Evolutionary conservation across 257 asterid genomes (phyloP), one percentile per base, ranked within the genome.

Genomic region (Nicotiana sylvestris): DNA sequence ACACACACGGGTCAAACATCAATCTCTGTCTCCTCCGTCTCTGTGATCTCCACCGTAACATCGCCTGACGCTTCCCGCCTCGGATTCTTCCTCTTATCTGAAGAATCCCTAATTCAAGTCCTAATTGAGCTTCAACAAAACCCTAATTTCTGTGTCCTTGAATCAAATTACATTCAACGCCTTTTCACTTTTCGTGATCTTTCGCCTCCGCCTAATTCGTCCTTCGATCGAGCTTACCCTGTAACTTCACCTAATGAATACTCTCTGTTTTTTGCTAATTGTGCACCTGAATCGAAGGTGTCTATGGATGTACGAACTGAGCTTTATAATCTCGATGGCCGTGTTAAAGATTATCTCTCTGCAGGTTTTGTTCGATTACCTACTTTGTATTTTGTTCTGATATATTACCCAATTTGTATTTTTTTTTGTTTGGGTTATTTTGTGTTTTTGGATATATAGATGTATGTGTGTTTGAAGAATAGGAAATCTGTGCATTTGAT

Each of bases 251-350:
- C 99, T 1, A 92, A 93, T 68, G 99, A 96, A 69, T 93, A 96
- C 61, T 93, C 98, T 8, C 90, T 96, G 3, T 94, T 96, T 80
- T 96, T 94, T 86, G 98, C 99, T 25, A 96, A 94, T 62, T 96
- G 99, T 66, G 98, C 93, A 0, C 97, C 97, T 1, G 97, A 96
- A 85, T 91, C 98, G 1, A 81, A 89, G n/a, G 98, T 96, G 56
- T 83, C 98, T 76, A 94, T 96, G 99, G 83, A 87, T 12, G 99
- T 96, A 4, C 88, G 88, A 13, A 96, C 98, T 10, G 99, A 94
- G 89, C 93, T 96, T 32, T 96, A 90, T 81, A 94, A 96, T 83
- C 85, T 94, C 77, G 98, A 93, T 60, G 97, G 94, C 27, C 79
- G 87, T n/a, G 91, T 65, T 57, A 93, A 90, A 89, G 99, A 96